Conservation (phyloP, 345 rosid genomes). For the Cardamine resedifolia region DNA sequence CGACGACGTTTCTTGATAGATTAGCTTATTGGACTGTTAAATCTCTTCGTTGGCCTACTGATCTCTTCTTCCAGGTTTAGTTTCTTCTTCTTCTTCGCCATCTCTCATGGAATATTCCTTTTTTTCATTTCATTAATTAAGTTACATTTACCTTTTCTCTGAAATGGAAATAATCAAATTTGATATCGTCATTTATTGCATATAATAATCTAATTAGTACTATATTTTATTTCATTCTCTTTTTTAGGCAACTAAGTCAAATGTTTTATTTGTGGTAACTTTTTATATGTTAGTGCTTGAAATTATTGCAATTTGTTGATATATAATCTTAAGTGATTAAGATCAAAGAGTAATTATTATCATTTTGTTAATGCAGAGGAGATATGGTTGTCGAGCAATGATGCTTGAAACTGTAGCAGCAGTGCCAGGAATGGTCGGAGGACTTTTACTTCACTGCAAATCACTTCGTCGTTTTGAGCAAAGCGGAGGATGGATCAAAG, state of each 20-base stretch:
- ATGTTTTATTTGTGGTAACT: background rate
- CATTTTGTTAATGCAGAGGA: conserved; percentile 37
- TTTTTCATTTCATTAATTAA: too few species aligned
- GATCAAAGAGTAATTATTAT: background rate
- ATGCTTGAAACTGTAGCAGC: conserved; percentile 91
- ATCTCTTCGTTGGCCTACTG: conserved; percentile 67
- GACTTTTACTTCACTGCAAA: conserved; percentile 72
- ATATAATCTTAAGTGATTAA: background rate
- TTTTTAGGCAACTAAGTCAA: background rate
- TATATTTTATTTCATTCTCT: background rate
- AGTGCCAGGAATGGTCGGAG: conserved; percentile 83
- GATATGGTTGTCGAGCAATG: conserved; percentile 85
- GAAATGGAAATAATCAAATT: background rate
- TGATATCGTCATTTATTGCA: conserved; percentile 17
- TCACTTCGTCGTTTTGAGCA: conserved; percentile 71
- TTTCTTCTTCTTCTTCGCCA: background rate
- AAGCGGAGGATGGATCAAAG: conserved; percentile 85
- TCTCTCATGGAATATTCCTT: background rate
- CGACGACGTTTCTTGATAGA: conserved; percentile 49
- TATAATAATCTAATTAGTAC: background rate
- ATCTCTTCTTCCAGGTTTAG: conserved; percentile 67
- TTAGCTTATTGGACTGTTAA: conserved; percentile 72
- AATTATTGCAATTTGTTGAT: background rate
- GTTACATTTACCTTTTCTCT: background rate
- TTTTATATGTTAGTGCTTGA: background rate